Base-by-base conservation (phyloP, 768 basidiomycete species). In the Xerocomellus dryophilus region DNA sequence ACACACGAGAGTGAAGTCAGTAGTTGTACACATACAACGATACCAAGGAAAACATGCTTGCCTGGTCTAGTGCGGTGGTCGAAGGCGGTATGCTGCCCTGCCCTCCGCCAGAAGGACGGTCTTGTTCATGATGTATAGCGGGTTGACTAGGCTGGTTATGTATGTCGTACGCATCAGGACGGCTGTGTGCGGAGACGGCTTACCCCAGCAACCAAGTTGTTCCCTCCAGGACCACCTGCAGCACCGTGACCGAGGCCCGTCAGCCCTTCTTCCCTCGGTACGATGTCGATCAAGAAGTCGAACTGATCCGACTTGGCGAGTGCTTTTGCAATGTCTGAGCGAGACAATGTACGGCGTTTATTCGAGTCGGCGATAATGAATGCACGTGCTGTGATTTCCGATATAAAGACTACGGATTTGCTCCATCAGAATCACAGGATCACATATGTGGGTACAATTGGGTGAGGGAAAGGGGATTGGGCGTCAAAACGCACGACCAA, bases 241-340 rank as follows among this genome's bases (percentile, higher is more conserved):
- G 45, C 1, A 14, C 57, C 43, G 11, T 67, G 68, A 23, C 43
- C 54, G 4, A 69, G 60, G 4, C 62, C 68, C 0, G 59, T 58
- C 23, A 70, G 23, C 0, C 68, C 69, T 54, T 92, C 90, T 54
- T 96, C 95, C 40, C 94, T 77, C 0, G 95, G 95, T 1, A 96
- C 87, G 53, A 97, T 93, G 71, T 98, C 96, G 67, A 98, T 96
- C 53, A 98, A 76, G 66, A 98, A 98, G 74, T 98, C 96, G 64
- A 98, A 98, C 69, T 95, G 93, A 74, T 98, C 96, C 5, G 88
- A 90, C 71, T 93, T 93, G 63, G 84, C 83, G 55, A 97, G 79
- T 0, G 95, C 96, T 64, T 93, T 90, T 7, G 93, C 89, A 49
- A 99, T 94, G 72, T 98, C 95, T 12, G 91, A 85, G 43, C 93